Conservation (phyloP, 75 land plant genomes). For the Selaginella moellendorffii region DNA sequence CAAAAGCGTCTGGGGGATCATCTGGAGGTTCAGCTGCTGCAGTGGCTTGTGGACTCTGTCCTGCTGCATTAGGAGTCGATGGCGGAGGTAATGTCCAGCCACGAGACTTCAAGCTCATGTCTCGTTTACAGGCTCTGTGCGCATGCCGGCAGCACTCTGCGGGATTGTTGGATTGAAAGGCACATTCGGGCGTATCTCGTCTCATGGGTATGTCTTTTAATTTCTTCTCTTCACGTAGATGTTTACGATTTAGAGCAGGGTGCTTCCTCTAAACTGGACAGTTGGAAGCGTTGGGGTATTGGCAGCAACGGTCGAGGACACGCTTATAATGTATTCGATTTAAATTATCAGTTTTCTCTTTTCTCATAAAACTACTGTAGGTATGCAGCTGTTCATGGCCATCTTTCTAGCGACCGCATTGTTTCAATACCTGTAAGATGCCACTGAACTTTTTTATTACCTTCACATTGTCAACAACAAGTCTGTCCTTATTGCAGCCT, state of each 20-base stretch:
- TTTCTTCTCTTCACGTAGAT: neutral
- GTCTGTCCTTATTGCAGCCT: slow-evolving; percentile 35
- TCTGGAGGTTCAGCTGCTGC: slow-evolving; percentile 8
- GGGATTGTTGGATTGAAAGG: slow-evolving; percentile 75
- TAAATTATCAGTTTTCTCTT: too few species aligned
- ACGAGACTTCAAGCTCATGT: neutral
- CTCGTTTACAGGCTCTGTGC: slow-evolving; percentile 46
- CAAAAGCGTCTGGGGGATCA: slow-evolving; percentile 13
- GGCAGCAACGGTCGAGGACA: slow-evolving; percentile 80
- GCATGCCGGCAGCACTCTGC: slow-evolving; percentile 77
- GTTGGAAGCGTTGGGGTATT: slow-evolving; percentile 78
- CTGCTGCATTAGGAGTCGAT: slow-evolving; percentile 8
- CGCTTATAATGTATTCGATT: slow-evolving; percentile 71
- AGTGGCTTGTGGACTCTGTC: slow-evolving; percentile 6
- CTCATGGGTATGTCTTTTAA: slow-evolving; percentile 34
- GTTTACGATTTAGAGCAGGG: slow-evolving; percentile 27
- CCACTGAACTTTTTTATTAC: too few species aligned
- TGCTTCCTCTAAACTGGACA: slow-evolving; percentile 86
- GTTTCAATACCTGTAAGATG: slow-evolving; percentile 29
- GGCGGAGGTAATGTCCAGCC: slow-evolving; percentile 53
- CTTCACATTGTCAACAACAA: too few species aligned
- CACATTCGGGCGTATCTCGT: slow-evolving; percentile 55
- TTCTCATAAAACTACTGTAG: slow-evolving; percentile 30
- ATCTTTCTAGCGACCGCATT: slow-evolving; percentile 25
- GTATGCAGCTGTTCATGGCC: slow-evolving; percentile 67